These are phyloP conservation scores for Trichophyton simii DNA, from an alignment of 2,329 filamentous ascomycete genomes.

Conservation along the genomic window DNA sequence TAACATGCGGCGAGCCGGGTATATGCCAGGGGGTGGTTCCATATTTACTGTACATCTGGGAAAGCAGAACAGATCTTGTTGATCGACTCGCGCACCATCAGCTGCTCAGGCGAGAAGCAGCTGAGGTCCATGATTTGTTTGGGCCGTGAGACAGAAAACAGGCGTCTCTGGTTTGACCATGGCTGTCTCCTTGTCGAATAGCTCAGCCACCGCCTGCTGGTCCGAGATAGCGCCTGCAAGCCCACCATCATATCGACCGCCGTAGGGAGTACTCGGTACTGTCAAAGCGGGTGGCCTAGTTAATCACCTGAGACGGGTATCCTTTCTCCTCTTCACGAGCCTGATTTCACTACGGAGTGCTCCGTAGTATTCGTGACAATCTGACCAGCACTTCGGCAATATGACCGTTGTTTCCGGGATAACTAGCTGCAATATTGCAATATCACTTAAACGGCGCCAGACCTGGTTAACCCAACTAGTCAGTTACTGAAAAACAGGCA, in stretches of 20 bases:
- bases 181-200: neutral
- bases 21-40: neutral
- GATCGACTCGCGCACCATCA: slow-evolving; percentile 60
- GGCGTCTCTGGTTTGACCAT: neutral
- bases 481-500: too few species aligned
- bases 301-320: neutral
- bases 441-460: too few species aligned
- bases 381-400: neutral
- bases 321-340: neutral
- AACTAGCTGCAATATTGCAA: neutral
- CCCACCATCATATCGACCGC: neutral
- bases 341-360: too few species aligned
- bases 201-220: neutral
- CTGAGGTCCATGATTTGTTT: slow-evolving; percentile 54
- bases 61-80: slow-evolving; percentile 56
- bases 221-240: neutral
- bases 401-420: neutral
- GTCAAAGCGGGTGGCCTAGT: neutral
- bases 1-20: neutral
- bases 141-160: slow-evolving; percentile 24
- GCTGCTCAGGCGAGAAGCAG: slow-evolving; percentile 59
- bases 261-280: too few species aligned
- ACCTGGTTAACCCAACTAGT: too few species aligned
- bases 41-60: slow-evolving; percentile 37
- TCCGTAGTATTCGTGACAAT: too few species aligned